Percentiles rank a stretch among this genome's conserved stretches.
Evolutionary conservation across 2,329 filamentous ascomycete species (phyloP).

Genomic region (Leptographium galeiforme): DNA sequence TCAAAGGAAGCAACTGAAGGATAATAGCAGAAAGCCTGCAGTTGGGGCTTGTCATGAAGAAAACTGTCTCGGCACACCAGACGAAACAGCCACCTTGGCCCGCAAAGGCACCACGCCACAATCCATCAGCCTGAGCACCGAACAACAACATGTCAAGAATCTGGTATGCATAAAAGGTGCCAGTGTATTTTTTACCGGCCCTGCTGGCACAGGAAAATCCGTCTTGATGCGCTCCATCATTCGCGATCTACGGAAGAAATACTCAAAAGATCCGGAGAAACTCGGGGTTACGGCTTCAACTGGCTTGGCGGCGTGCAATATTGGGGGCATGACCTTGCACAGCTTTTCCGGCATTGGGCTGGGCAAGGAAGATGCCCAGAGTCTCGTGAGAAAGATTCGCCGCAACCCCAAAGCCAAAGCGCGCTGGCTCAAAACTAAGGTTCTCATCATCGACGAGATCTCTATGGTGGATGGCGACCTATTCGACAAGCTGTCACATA

Average conservation of each 20-base stretch:
- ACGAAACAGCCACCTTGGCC: background rate
- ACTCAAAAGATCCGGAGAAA: conserved; percentile 61
- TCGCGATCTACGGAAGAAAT: conserved; percentile 62
- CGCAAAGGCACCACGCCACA: conserved; percentile 27
- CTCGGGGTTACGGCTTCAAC: conserved; percentile 93
- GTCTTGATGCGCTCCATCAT: conserved; percentile 92
- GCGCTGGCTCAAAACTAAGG: conserved; percentile 78
- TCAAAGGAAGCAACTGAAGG: conserved; percentile 62
- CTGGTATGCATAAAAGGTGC: conserved; percentile 67
- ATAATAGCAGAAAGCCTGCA: conserved; percentile 36
- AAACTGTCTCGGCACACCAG: background rate
- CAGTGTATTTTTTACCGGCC: conserved; percentile 96
- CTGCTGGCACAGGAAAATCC: conserved; percentile 92
- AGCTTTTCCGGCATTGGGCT: conserved; percentile 93
- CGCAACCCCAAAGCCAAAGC: conserved; percentile 77
- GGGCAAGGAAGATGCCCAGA: conserved; percentile 72
- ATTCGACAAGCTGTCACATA: conserved; percentile 87
- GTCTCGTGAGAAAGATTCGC: conserved; percentile 81
- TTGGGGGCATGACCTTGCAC: conserved; percentile 88
- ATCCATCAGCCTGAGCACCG: conserved; percentile 62
- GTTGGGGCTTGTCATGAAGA: conserved; percentile 18
- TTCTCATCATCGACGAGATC: conserved; percentile 84
- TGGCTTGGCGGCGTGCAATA: conserved; percentile 89
- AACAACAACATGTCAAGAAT: conserved; percentile 73
- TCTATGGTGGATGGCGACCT: conserved; percentile 98